A percentile compares a stretch with the other conserved stretches of the same genome.
Evolutionary conservation across 768 basidiomycete species (phyloP).

Genomic region (Phlebiopsis flavidoalba): DNA sequence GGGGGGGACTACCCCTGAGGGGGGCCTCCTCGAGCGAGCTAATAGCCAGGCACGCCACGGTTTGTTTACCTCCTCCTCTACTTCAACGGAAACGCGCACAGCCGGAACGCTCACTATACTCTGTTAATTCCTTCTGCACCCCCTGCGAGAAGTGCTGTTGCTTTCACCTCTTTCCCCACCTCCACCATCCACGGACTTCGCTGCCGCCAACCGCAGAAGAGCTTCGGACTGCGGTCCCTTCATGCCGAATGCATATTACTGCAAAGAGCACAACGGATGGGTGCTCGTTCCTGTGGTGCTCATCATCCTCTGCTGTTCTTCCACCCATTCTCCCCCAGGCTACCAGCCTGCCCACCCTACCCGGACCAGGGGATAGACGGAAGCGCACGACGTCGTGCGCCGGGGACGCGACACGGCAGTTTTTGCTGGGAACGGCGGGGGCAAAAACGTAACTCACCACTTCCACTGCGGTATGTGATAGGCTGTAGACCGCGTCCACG

Average conservation of each 20-base stretch:
- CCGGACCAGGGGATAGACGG: conserved; percentile 52
- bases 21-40: conserved; percentile 33
- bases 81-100: conserved; percentile 65
- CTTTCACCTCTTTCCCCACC: conserved; percentile 15
- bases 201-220: conserved; percentile 55
- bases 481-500: conserved; percentile 63
- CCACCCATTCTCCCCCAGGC: conserved; percentile 57
- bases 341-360: conserved; percentile 40
- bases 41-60: conserved; percentile 65
- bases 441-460: conserved; percentile 80
- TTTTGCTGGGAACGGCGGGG: conserved; percentile 31
- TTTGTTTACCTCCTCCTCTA: conserved; percentile 61
- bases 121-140: conserved; percentile 42
- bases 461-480: conserved; percentile 72
- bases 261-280: conserved; percentile 80
- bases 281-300: conserved; percentile 68
- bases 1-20: conserved; percentile 51
- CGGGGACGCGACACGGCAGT: conserved; percentile 40
- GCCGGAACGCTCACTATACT: conserved; percentile 70
- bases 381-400: conserved; percentile 47
- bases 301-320: conserved; percentile 49
- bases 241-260: conserved; percentile 84
- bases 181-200: conserved; percentile 14
- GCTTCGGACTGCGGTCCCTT: conserved; percentile 62
- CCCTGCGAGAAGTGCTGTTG: conserved; percentile 21